Percentiles rank a stretch among this genome's conserved stretches.
These are phyloP conservation scores for Quercus bicolor DNA, from an alignment of 306 rosid genomes.

Conservation along the genomic window DNA sequence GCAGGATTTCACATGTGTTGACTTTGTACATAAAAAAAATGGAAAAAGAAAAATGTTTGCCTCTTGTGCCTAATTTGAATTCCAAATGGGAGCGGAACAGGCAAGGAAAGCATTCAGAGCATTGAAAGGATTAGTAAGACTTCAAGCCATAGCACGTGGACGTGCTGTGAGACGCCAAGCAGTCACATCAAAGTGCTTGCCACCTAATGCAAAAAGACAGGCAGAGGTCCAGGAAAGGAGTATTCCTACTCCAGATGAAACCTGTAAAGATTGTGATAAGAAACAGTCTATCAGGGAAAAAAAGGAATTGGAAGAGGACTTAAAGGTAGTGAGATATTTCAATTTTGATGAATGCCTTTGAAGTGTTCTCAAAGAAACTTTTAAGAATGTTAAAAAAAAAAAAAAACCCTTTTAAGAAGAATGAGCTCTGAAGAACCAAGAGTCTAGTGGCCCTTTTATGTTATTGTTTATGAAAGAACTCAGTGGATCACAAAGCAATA, in stretches of 20 bases:
- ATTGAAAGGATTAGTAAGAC: slow-evolving; percentile 71
- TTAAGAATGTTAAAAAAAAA: no score
- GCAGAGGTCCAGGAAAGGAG: slow-evolving; percentile 30
- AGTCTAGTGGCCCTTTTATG: neutral
- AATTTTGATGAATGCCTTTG: neutral
- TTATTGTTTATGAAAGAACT: neutral
- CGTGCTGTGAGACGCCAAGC: slow-evolving; percentile 63
- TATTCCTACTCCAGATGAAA: neutral
- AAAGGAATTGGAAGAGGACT: slow-evolving; percentile 42
- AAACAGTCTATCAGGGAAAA: slow-evolving; percentile 32
- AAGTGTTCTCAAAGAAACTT: neutral
- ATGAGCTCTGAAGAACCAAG: neutral
- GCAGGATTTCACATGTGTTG: neutral
- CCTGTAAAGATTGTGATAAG: slow-evolving; percentile 18
- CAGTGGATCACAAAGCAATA: no score
- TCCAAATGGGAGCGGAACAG: slow-evolving; percentile 37
- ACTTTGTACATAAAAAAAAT: neutral
- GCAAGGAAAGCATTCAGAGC: slow-evolving; percentile 88
- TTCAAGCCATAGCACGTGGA: slow-evolving; percentile 87
- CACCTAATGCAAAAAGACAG: slow-evolving; percentile 21
- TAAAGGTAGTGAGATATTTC: slow-evolving; percentile 28
- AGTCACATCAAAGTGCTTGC: slow-evolving; percentile 27
- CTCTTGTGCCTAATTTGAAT: slow-evolving; percentile 9
- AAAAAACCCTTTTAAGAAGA: neutral
- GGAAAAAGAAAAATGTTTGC: neutral